Conservation (phyloP, 2,329 filamentous ascomycete species). For the Fusarium buharicum region DNA sequence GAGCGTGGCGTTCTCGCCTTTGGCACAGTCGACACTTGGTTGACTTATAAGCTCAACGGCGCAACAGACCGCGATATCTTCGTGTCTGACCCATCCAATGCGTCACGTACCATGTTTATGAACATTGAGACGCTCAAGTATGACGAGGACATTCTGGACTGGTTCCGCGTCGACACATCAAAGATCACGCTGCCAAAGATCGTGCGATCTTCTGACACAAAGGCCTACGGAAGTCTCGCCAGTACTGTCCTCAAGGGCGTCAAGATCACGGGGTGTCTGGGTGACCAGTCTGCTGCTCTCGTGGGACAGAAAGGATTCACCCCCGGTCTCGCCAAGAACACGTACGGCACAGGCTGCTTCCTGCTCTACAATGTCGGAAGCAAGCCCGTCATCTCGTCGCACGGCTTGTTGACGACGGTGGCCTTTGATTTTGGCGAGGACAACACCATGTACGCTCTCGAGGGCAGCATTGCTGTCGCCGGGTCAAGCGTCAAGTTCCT, state of each 20-base stretch:
- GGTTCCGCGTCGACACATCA: constrained; percentile 76
- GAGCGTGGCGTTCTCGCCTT: constrained; percentile 78
- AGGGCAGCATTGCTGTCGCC: constrained; percentile 81
- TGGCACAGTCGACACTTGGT: constrained; percentile 84
- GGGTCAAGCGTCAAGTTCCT: constrained; percentile 79
- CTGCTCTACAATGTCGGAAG: constrained; percentile 83
- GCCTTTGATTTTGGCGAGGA: constrained; percentile 77
- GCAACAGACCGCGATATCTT: constrained; percentile 71
- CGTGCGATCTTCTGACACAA: constrained; percentile 75
- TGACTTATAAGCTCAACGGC: constrained; percentile 82
- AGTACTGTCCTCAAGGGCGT: constrained; percentile 72
- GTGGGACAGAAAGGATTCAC: constrained; percentile 83
- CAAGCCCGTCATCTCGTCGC: constrained; percentile 80
- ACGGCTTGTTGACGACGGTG: constrained; percentile 80
- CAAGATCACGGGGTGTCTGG: constrained; percentile 79
- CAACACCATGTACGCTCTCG: constrained; percentile 78
- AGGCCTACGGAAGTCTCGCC: constrained; percentile 73
- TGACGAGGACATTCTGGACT: constrained; percentile 76
- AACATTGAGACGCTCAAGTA: constrained; percentile 81
- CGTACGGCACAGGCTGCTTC: constrained; percentile 88
- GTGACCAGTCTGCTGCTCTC: constrained; percentile 83
- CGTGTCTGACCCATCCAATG: constrained; percentile 84
- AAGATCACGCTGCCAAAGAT: constrained; percentile 82
- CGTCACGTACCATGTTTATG: constrained; percentile 88
- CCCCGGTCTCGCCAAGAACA: constrained; percentile 83